Percentiles rank a stretch among this genome's conserved stretches.
Conservation (phyloP, 257 asterid genomes). For the Solanum peruvianum region DNA sequence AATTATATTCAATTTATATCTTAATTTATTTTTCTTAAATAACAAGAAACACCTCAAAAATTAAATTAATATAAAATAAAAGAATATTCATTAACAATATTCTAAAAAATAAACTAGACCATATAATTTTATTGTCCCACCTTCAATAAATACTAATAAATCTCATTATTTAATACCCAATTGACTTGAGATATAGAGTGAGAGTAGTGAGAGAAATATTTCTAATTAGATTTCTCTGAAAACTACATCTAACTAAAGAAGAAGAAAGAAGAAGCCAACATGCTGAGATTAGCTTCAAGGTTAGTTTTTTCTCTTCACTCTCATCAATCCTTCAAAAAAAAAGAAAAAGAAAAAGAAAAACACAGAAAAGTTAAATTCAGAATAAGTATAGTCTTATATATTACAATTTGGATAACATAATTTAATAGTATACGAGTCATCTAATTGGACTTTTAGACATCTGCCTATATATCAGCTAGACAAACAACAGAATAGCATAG, state of each 20-base stretch:
- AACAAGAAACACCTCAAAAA: too few relatives aligned
- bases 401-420: too few relatives aligned
- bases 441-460: too few relatives aligned
- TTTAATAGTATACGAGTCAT: too few relatives aligned
- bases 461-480: too few relatives aligned
- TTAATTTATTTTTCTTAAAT: too few relatives aligned
- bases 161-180: background rate
- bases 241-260: background rate
- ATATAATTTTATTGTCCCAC: background rate
- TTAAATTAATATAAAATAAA: too few relatives aligned
- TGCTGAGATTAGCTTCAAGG: slow-evolving; percentile 1
- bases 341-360: too few relatives aligned
- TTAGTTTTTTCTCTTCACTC: background rate
- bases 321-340: background rate
- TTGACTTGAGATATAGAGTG: background rate
- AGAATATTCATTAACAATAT: too few relatives aligned
- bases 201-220: background rate
- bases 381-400: background rate
- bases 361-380: background rate
- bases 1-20: too few relatives aligned
- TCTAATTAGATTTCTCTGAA: background rate
- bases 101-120: background rate
- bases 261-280: background rate
- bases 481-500: too few relatives aligned
- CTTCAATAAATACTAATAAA: background rate